Conservation (phyloP, 345 rosid genomes). For the Eucalyptus paniculata region DNA sequence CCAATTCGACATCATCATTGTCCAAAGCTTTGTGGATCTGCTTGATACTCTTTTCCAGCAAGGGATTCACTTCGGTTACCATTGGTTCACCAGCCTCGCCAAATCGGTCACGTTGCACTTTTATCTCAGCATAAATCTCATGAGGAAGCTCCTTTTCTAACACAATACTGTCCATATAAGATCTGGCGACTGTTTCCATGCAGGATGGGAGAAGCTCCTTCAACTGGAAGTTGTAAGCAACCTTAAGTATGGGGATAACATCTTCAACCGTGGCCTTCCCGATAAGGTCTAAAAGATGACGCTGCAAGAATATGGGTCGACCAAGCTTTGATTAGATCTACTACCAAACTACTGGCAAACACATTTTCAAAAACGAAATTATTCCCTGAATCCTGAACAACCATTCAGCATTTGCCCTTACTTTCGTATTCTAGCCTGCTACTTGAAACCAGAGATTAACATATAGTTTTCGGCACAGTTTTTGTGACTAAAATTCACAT, state of each 20-base stretch:
- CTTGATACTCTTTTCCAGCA: constrained; percentile 9
- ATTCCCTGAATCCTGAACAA: neutral
- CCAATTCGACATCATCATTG: constrained; percentile 22
- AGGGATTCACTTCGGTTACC: neutral
- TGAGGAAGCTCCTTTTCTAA: constrained; percentile 22
- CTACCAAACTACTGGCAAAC: neutral
- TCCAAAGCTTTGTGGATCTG: constrained; percentile 34
- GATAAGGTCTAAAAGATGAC: constrained; percentile 18
- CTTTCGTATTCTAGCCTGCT: neutral
- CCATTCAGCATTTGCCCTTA: neutral
- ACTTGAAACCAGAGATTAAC: neutral
- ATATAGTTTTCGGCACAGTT: neutral
- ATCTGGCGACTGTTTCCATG: constrained; percentile 6
- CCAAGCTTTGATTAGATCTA: neutral
- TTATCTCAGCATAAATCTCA: constrained; percentile 5
- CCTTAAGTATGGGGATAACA: constrained; percentile 20
- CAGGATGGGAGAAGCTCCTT: constrained; percentile 9
- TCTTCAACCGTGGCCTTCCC: constrained; percentile 26
- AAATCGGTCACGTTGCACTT: neutral
- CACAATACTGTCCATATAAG: constrained; percentile 12
- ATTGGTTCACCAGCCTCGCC: neutral
- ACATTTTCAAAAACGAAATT: neutral
- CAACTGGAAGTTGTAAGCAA: constrained; percentile 18
- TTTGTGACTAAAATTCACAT: neutral
- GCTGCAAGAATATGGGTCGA: constrained; percentile 9